These are phyloP conservation scores for Thielaviopsis populi DNA, from an alignment of 2,329 filamentous ascomycete species.

Conservation along the genomic window DNA sequence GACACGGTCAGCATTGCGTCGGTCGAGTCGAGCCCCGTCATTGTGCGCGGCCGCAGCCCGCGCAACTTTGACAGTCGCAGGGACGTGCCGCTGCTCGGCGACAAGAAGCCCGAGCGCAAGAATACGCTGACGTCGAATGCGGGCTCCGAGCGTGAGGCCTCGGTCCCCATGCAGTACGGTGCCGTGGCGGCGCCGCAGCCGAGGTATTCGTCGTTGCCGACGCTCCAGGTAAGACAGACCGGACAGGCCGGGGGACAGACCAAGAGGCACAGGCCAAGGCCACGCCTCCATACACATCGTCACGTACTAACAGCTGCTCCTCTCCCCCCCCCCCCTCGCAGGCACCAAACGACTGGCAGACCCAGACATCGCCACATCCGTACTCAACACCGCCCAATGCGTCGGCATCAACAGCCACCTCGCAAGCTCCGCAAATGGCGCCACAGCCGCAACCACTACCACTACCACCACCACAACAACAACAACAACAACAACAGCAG, in stretches of 20 bases:
- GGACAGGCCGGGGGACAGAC: not conserved
- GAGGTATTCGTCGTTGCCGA: conserved; percentile 13
- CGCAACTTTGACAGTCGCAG: conserved; percentile 88
- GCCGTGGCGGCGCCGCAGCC: not conserved
- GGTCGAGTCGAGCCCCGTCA: conserved; percentile 81
- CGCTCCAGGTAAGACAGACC: not conserved
- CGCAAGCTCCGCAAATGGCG: conserved; percentile 2
- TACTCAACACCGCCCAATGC: not conserved
- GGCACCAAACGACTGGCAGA: not conserved
- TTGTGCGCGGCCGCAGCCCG: conserved; percentile 82
- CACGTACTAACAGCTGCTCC: not conserved
- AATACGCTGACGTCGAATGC: conserved; percentile 23
- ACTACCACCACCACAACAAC: not conserved
- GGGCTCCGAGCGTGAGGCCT: conserved; percentile 13
- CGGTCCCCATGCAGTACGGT: conserved; percentile 18
- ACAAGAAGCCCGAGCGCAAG: conserved; percentile 34
- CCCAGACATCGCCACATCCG: not conserved
- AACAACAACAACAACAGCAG: not conserved
- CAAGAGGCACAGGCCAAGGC: too few relatives aligned
- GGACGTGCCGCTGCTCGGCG: conserved; percentile 57
- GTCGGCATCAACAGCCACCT: not conserved
- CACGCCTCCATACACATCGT: too few relatives aligned
- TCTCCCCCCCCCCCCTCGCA: not conserved
- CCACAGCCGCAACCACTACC: not conserved
- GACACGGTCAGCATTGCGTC: conserved; percentile 65